These are phyloP conservation scores for Volvariella surrecta DNA, from an alignment of 1,284 basidiomycete species.

Conservation along the genomic window DNA sequence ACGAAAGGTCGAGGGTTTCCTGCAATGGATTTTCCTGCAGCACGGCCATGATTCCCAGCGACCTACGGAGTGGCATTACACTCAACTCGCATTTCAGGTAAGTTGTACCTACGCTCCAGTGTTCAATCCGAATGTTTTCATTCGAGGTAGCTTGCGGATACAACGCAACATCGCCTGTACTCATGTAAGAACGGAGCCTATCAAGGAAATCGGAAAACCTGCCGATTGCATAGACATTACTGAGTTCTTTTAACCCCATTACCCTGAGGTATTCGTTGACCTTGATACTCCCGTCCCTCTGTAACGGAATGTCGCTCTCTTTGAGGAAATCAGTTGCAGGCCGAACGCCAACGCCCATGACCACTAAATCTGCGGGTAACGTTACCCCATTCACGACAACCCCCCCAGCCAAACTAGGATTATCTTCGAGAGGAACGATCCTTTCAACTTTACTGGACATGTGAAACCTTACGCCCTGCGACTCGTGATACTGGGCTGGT, in stretches of 20 bases:
- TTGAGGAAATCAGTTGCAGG: conserved; percentile 84
- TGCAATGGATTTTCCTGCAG: conserved; percentile 72
- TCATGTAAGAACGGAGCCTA: conserved; percentile 1
- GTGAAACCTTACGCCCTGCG: conserved; percentile 80
- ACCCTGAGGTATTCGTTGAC: conserved; percentile 80
- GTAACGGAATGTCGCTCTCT: conserved; percentile 57
- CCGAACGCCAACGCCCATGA: conserved; percentile 86
- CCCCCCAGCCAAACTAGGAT: conserved; percentile 38
- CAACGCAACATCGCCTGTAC: conserved; percentile 72
- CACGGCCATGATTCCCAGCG: conserved; percentile 80
- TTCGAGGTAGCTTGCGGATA: conserved; percentile 62
- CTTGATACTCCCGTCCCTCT: conserved; percentile 74
- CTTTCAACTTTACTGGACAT: conserved; percentile 71
- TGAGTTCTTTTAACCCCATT: conserved; percentile 31
- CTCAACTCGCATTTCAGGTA: conserved; percentile 9
- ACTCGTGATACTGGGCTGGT: conserved; percentile 56
- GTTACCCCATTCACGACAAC: conserved; percentile 68
- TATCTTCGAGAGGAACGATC: conserved; percentile 52
- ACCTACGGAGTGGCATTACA: conserved; percentile 37
- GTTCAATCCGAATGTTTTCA: conserved; percentile 64
- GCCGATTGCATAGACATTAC: conserved; percentile 81
- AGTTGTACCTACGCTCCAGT: conserved; percentile 75
- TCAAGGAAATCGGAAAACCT: conserved; percentile 8
- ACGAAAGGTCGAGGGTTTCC: conserved; percentile 56
- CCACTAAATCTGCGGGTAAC: conserved; percentile 71